A percentile compares a stretch with the other conserved stretches of the same genome.
These are phyloP conservation scores for Cicer arietinum DNA, from an alignment of 306 rosid species.

Conservation along the genomic window DNA sequence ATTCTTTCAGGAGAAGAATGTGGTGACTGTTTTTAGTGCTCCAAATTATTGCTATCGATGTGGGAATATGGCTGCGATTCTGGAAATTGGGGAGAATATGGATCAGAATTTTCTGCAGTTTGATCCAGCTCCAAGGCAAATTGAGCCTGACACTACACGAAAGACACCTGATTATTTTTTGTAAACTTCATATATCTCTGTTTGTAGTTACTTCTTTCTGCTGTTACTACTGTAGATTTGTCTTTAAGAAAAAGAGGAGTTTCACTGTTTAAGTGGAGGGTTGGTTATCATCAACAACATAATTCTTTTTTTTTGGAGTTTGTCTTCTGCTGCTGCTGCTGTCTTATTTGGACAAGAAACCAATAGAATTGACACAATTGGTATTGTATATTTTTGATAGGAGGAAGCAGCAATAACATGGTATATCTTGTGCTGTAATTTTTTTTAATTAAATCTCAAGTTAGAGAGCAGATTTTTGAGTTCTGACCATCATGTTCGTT, in stretches of 20 bases:
- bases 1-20: slow-evolving; percentile 84
- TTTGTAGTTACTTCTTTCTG: slow-evolving; percentile 70
- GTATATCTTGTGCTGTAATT: slow-evolving; percentile 68
- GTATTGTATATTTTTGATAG: slow-evolving; percentile 78
- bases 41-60: slow-evolving; percentile 97
- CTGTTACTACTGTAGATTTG: slow-evolving; percentile 74
- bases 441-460: slow-evolving; percentile 46
- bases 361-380: slow-evolving; percentile 60
- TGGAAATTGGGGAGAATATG: slow-evolving; percentile 96
- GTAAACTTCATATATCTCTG: slow-evolving; percentile 65
- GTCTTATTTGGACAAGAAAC: slow-evolving; percentile 72
- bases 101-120: slow-evolving; percentile 99
- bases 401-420: slow-evolving; percentile 73
- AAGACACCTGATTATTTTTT: slow-evolving; percentile 99
- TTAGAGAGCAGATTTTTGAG: slow-evolving; percentile 56
- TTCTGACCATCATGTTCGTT: slow-evolving; percentile 46
- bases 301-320: slow-evolving; percentile 78
- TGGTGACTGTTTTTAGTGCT: slow-evolving; percentile 97
- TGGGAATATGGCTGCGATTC: slow-evolving; percentile 99
- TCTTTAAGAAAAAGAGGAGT: slow-evolving; percentile 63
- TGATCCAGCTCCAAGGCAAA: slow-evolving; percentile 98
- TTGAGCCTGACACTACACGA: slow-evolving; percentile 96
- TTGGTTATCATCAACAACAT: slow-evolving; percentile 61
- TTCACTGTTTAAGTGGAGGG: slow-evolving; percentile 60
- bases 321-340: slow-evolving; percentile 58